phyloP scores from a whole-genome alignment of 768 basidiomycete species.

The Pisolithus microcarpus region DNA sequence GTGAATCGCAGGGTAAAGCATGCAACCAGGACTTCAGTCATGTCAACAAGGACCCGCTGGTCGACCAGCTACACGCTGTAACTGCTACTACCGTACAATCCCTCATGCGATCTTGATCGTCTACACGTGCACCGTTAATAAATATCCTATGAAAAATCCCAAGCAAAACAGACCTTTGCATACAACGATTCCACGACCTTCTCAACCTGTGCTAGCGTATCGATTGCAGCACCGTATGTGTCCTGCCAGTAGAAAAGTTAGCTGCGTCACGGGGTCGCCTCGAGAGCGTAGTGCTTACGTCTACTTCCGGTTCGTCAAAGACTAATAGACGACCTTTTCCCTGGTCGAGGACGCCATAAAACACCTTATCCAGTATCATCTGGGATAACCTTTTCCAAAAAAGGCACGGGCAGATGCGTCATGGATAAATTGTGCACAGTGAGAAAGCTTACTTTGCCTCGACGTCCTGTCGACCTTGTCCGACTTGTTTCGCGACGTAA shows the following conservation, averaged over 20 bases:
- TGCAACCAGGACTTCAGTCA: no score
- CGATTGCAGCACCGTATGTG: conserved; percentile 82
- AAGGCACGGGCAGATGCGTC: not conserved
- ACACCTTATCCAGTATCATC: conserved; percentile 95
- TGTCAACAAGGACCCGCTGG: no score
- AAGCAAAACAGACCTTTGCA: conserved; percentile 52
- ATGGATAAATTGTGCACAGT: conserved; percentile 5
- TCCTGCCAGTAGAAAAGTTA: conserved; percentile 40
- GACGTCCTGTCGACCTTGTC: conserved; percentile 80
- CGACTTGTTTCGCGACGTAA: conserved; percentile 80
- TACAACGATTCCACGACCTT: conserved; percentile 94
- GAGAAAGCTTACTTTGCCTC: conserved; percentile 70
- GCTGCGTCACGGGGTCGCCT: no score
- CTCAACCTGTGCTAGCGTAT: conserved; percentile 82
- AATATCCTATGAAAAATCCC: not conserved
- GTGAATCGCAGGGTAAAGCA: no score
- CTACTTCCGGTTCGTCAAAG: no score
- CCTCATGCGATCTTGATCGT: conserved; percentile 38
- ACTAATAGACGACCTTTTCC: no score
- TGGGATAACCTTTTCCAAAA: conserved; percentile 66
- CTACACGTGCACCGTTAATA: conserved; percentile 13
- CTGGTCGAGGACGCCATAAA: conserved; percentile 95
- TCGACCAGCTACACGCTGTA: no score
- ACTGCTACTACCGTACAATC: no score
- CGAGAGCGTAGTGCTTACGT: no score